Percentiles rank a stretch among this genome's conserved stretches.
phyloP scores from a whole-genome alignment of 352 stramenopile genomes.

The Phytophthora sojae region DNA sequence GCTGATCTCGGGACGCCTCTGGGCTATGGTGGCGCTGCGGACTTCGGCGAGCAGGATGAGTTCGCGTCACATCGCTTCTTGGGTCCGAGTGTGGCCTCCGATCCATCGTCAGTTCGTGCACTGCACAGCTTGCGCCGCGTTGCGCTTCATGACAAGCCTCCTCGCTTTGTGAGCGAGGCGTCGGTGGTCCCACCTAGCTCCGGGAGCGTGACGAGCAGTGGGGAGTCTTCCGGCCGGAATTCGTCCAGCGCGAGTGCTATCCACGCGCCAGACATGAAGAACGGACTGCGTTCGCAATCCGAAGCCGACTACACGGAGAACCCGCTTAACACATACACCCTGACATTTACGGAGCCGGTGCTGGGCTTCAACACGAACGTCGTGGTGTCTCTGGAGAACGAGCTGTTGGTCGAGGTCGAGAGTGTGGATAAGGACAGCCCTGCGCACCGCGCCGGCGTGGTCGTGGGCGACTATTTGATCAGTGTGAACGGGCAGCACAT shows the following conservation, averaged over 20 bases:
- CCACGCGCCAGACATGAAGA: conserved; percentile 19
- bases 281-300: conserved; percentile 45
- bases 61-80: conserved; percentile 74
- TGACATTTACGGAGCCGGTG: conserved; percentile 69
- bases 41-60: conserved; percentile 64
- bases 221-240: conserved; percentile 43
- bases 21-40: conserved; percentile 46
- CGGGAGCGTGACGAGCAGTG: conserved; percentile 40
- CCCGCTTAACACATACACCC: conserved; percentile 57
- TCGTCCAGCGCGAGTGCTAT: conserved; percentile 48
- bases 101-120: conserved; percentile 47
- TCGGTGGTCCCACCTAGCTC: conserved; percentile 30
- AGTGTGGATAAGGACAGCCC: conserved; percentile 64
- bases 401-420: conserved; percentile 61
- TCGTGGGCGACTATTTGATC: conserved; percentile 62
- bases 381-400: conserved; percentile 57
- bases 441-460: conserved; percentile 60
- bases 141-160: conserved; percentile 70
- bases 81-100: conserved; percentile 55
- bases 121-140: conserved; percentile 71
- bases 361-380: conserved; percentile 68
- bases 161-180: conserved; percentile 67
- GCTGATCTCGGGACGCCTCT: conserved; percentile 70
- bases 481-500: conserved; percentile 72
- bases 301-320: conserved; percentile 38